Base-by-base conservation (phyloP, 208 protist genomes). In the Leishmania tarentolae region DNA sequence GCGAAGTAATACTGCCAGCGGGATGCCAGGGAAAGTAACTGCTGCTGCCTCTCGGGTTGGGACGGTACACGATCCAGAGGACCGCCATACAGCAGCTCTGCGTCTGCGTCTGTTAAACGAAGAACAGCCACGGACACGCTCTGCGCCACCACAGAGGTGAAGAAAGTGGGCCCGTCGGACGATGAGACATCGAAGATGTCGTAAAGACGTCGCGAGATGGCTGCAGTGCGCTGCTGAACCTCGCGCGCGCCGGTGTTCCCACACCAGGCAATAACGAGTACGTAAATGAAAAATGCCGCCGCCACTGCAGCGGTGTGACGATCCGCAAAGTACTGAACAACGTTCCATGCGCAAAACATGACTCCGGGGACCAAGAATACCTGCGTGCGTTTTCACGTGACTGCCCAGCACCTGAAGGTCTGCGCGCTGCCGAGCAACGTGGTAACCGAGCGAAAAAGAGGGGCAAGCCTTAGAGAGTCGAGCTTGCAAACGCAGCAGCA, bases 1-100 rank as follows among this genome's bases (percentile, higher is more conserved):
- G 71, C 44, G 31, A 78, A 85, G 52, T 65, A 72, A 8, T 63
- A 78, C 19, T 77, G 81, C 81, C 81, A 85, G 8, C 81, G 81
- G 3, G 31, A 66, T 31, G 52, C n/a, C 61, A 77, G 59, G 40
- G 75, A 52, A 4, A 40, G 75, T 1, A 78, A 35, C 73, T 76
- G 73, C 24, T 50, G 56, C 61, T 28, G 50, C 37, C 37, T 68
- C 63, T 40, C 21, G 17, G 44, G 28, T 74, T 19, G 24, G 47
- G 31, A 28, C 44, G 24, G 24, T 52, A 31, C 8, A 63, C 40
- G 37, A 42, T 47, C 40, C 35, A 70, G 69, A 65, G 56, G 65
- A 3, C 76, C 77, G 11, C 82, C 82, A 40, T 78, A 19, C 40
- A 85, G 82, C 61, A 85, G 1, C 21, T 75, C 82, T 3, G 72